These are phyloP conservation scores for Pythium guiyangense DNA, from an alignment of 352 stramenopile genomes.

Conservation along the genomic window DNA sequence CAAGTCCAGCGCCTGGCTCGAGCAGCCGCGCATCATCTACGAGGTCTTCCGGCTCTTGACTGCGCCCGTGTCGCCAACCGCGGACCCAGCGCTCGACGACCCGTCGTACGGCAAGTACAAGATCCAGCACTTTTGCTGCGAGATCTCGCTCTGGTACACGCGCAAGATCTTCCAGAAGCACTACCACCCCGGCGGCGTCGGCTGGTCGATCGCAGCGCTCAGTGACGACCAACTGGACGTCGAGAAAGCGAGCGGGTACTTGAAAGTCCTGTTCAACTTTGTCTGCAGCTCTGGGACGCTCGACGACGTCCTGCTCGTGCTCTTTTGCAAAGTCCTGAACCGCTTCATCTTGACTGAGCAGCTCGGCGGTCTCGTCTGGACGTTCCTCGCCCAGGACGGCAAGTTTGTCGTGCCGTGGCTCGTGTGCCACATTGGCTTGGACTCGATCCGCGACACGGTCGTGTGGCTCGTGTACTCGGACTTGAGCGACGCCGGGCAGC, in stretches of 20 bases:
- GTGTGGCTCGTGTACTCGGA: conserved; percentile 86
- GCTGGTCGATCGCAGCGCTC: conserved; percentile 26
- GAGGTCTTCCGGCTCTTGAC: conserved; percentile 78
- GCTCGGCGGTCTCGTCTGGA: conserved; percentile 58
- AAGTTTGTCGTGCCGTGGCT: conserved; percentile 70
- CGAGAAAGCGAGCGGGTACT: conserved; percentile 45
- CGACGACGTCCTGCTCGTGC: conserved; percentile 72
- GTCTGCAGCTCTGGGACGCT: conserved; percentile 57
- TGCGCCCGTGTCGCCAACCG: conserved; percentile 19
- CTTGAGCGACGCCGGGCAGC: conserved; percentile 61
- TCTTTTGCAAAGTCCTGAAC: conserved; percentile 87
- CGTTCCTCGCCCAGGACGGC: conserved; percentile 66
- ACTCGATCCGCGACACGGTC: conserved; percentile 80
- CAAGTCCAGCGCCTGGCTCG: conserved; percentile 65
- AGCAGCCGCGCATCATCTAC: conserved; percentile 78
- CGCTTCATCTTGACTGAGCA: conserved; percentile 73
- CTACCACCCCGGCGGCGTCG: conserved; percentile 25
- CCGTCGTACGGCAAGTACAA: conserved; percentile 80
- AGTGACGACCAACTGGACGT: conserved; percentile 54
- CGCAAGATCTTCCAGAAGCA: conserved; percentile 71
- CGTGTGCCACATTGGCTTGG: conserved; percentile 75
- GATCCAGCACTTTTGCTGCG: conserved; percentile 81
- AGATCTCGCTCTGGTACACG: conserved; percentile 73
- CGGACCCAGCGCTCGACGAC: conserved; percentile 39
- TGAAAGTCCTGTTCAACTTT: conserved; percentile 86